Conservation (phyloP, 768 basidiomycete genomes). For the Phylloporus arenicola region DNA sequence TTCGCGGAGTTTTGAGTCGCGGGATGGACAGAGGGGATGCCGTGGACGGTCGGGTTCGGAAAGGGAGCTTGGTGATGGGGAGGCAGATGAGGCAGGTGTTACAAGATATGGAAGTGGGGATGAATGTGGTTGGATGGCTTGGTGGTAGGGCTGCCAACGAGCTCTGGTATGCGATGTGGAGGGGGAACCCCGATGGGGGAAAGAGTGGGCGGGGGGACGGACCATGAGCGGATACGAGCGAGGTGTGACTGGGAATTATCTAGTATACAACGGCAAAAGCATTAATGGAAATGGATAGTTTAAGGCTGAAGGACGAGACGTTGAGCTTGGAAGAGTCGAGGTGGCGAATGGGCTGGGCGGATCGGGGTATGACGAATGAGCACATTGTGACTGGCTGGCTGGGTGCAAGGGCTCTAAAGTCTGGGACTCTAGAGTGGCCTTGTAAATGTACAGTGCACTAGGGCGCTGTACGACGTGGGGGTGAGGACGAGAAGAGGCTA, state of each 20-base stretch:
- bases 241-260: conserved; percentile 23
- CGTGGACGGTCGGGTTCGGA: conserved; percentile 33
- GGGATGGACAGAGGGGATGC: conserved; percentile 31
- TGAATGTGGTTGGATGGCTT: conserved; percentile 34
- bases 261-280: conserved; percentile 33
- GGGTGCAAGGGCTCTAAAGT: conserved; percentile 30
- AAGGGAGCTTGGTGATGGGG: conserved; percentile 35
- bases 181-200: conserved; percentile 69
- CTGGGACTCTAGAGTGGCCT: conserved; percentile 43
- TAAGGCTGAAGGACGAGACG: conserved; percentile 13
- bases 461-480: conserved; percentile 17
- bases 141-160: conserved; percentile 78
- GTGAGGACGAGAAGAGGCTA: conserved; percentile 8
- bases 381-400: conserved; percentile 39
- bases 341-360: conserved; percentile 19
- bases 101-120: conserved; percentile 41
- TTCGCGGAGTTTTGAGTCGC: conserved; percentile 36
- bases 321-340: conserved; percentile 10
- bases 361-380: conserved; percentile 22
- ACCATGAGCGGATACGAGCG: conserved; percentile 23
- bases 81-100: conserved; percentile 54
- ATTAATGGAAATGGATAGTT: conserved; percentile 26
- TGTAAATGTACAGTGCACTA: conserved; percentile 18
- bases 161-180: conserved; percentile 57
- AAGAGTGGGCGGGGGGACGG: conserved; percentile 39